Evolutionary conservation across 495 filamentous ascomycete species (phyloP), one percentile per base, ranked within the genome.

Genomic region (Penicillium subrubescens): DNA sequence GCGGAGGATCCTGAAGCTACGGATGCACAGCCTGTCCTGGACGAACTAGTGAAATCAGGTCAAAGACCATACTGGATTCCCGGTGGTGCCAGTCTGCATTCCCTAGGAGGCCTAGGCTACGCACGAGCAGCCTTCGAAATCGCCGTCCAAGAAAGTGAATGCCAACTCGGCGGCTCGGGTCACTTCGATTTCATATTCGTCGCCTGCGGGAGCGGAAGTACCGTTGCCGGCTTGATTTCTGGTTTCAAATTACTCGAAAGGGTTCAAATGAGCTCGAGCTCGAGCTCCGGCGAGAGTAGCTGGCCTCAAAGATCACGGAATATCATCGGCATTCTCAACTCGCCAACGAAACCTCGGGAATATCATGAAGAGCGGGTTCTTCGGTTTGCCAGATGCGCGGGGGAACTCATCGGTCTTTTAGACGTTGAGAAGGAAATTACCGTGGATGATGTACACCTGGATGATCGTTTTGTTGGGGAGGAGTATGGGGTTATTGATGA

Each of bases 131-230:
- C 77, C 14, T 72, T 80, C 46, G 78, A 81, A 65, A 77, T 81
- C 39, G 70, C 56, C 23, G 65, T 21, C 33, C 78, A 81, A 63
- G 78, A 81, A 51, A 27, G 43, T 31, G 63, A 62, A 39, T 17
- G 70, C 27, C 34, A 25, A 8, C 56, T 77, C 4, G 39, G 57
- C 7, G 74, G 70, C 4, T 66, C 63, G 0, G 68, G 71, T 0
- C 62, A 61, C 17, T 79, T 79, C 52, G 78, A 80, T 63, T 73
- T 72, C 41, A 58, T 81, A 12, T 78, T 81, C 60, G 78, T 79
- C 12, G 76, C 76, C 2, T 75, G 73, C 54, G 77, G 77, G 27
- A 79, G 77, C 64, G 78, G 77, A 31, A 78, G 75, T 67, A 80
- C 77, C 8, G 54, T 79, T 31, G 77, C 70, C 0, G 78, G 78